Percentiles rank a stretch among this genome's conserved stretches.
Evolutionary conservation across 305 asterid genomes (phyloP).

Genomic region (Fraxinus xanthoxyloides): DNA sequence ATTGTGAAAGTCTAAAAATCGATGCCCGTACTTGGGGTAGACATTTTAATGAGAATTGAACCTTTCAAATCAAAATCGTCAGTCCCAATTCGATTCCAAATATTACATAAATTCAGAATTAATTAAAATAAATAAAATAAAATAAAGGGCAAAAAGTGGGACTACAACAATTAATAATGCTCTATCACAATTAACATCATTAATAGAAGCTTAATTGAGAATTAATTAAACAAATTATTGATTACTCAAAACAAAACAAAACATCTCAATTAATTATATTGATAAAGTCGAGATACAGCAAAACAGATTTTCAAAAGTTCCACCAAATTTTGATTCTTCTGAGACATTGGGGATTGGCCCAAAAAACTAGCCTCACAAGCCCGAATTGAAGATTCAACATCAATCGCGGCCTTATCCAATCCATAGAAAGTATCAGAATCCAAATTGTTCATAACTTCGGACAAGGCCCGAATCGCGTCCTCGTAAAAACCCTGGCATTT

Average conservation of each 20-base stretch:
- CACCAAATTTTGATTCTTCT: slow-evolving; percentile 27
- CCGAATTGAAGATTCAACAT: not conserved
- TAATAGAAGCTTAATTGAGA: not conserved
- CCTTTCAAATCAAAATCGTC: not conserved
- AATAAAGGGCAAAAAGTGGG: not conserved
- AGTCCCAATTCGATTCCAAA: not conserved
- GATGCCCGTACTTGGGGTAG: not conserved
- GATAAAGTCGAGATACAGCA: slow-evolving; percentile 32
- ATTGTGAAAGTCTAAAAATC: not conserved
- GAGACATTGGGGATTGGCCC: slow-evolving; percentile 1
- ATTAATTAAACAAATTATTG: not conserved
- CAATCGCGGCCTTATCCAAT: slow-evolving; percentile 23
- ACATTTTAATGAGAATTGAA: not conserved
- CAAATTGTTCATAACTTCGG: slow-evolving; percentile 23
- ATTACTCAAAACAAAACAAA: not conserved
- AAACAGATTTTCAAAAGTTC: slow-evolving; percentile 30
- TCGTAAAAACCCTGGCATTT: slow-evolving; percentile 31
- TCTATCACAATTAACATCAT: not conserved
- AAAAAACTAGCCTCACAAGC: slow-evolving; percentile 24
- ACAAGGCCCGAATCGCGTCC: slow-evolving; percentile 16
- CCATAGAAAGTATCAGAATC: slow-evolving; percentile 31
- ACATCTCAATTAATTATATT: not conserved
- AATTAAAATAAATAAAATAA: too few relatives aligned
- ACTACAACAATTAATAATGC: not conserved
- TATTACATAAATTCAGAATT: not conserved